Percentiles rank a stretch among this genome's conserved stretches.
These are phyloP conservation scores for Yarrowia osloensis DNA, from an alignment of 805 yeast species.

Conservation along the genomic window DNA sequence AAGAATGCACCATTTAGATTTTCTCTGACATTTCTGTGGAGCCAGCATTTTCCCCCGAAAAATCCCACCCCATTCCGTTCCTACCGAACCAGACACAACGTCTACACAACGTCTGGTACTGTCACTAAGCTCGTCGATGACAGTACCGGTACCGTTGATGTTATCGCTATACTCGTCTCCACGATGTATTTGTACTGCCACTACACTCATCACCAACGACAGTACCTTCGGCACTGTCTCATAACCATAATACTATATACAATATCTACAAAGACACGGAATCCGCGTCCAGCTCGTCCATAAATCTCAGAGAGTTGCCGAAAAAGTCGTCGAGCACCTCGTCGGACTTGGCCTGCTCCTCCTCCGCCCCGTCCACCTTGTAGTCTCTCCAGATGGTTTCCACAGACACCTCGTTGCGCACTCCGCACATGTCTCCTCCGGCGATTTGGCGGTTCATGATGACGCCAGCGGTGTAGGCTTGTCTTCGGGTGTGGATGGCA, in stretches of 20 bases:
- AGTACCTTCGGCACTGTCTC: neutral
- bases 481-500: neutral
- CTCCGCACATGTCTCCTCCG: constrained; percentile 11
- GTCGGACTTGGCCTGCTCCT: neutral
- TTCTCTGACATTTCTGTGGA: too few species aligned
- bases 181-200: too few species aligned
- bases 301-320: constrained; percentile 4
- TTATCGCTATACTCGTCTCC: too few species aligned
- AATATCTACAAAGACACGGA: neutral
- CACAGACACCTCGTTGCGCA: neutral
- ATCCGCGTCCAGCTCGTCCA: constrained; percentile 14
- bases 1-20: too few species aligned
- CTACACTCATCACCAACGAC: too few species aligned
- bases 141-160: too few species aligned
- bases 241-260: constrained; percentile 17
- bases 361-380: neutral
- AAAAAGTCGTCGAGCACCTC: neutral
- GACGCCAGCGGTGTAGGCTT: neutral
- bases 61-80: too few species aligned
- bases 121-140: too few species aligned
- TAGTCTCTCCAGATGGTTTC: neutral
- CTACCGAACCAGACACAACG: too few species aligned
- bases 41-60: too few species aligned
- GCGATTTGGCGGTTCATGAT: neutral
- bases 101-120: too few species aligned